Evolutionary conservation across 208 protist genomes (phyloP), one percentile per base, ranked within the genome.

Genomic region (Trypanosoma lewisi): DNA sequence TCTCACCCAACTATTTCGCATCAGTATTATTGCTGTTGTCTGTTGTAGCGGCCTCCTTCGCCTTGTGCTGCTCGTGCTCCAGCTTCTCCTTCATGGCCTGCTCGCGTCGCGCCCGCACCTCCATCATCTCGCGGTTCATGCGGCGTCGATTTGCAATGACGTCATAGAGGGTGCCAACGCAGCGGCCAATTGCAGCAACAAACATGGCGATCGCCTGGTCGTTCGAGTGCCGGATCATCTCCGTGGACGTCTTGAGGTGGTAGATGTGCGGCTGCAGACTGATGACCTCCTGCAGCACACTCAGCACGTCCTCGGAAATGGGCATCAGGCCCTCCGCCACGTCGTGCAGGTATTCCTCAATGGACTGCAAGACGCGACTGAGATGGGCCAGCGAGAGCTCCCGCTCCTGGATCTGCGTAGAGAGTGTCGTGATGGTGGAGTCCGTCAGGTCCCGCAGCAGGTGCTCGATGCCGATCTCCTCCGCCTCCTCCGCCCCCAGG

Each of bases 401-500:
- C 53, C 98, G 89, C 65, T 97, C 89, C 39, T 86, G 83, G 16
- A 99, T 87, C 78, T 98, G 85, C 27, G 94, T 97, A 23, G 95
- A 93, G 31, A 99, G 78, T 30, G 93, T 98, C 25, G 91, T 92
- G 63, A 99, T 94, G 31, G 96, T 98, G 17, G 95, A 96, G 71
- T 98, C 96, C 30, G 97, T 98, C 47, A 99, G 86, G 78, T 99
- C 98, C 31, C 99, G 90, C 37, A 99, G 83, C 36, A 99, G 87
- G 80, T 99, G 98, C 77, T 99, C 99, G 21, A 99, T 98, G 61
- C 99, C 99, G 53, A 99, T 98, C 74, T 99, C 98, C 82, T 99
- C 98, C 39, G 97, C 97, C 77, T 99, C 97, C 51, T 98, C 78
- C 25, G 97, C 97, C 19, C 97, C 97, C 16, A 99, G 97, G 64